Evolutionary conservation across 768 basidiomycete species (phyloP).

Genomic region (Leccinellum rugosiceps): DNA sequence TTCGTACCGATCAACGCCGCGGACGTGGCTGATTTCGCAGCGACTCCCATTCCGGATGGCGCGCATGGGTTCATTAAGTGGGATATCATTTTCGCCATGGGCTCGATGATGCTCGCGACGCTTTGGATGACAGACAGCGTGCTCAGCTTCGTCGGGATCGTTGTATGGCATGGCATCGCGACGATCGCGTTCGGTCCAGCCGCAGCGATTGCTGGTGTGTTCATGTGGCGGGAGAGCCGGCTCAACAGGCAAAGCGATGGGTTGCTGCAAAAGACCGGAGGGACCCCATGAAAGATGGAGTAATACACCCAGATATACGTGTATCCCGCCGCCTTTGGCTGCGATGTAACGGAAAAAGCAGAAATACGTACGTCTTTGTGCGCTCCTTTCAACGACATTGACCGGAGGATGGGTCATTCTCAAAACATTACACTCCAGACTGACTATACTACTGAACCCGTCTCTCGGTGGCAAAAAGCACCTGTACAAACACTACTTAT

Average conservation of each 20-base stretch:
- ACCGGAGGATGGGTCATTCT: not conserved
- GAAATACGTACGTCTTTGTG: not conserved
- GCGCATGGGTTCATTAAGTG: constrained; percentile 46
- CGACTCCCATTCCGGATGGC: constrained; percentile 7
- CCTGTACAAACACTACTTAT: too few relatives aligned
- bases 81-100: constrained; percentile 42
- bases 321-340: not conserved
- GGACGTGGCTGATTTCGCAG: not conserved
- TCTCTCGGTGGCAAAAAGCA: too few relatives aligned
- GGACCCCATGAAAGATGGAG: not conserved
- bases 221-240: constrained; percentile 47
- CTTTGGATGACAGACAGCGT: constrained; percentile 45
- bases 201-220: constrained; percentile 45
- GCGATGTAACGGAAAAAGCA: not conserved
- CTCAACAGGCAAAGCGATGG: constrained; percentile 14
- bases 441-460: too few relatives aligned
- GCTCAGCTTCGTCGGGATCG: constrained; percentile 32
- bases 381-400: not conserved
- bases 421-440: too few relatives aligned
- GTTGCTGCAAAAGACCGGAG: not conserved
- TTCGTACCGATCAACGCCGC: constrained; percentile 11
- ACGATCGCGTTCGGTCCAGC: constrained; percentile 47
- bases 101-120: constrained; percentile 41
- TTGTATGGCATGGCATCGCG: constrained; percentile 43
- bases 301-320: not conserved